Percentiles rank a stretch among this genome's conserved stretches.
Conservation (phyloP, 2,329 filamentous ascomycete genomes). For the Pyrenochaeta sp. region DNA sequence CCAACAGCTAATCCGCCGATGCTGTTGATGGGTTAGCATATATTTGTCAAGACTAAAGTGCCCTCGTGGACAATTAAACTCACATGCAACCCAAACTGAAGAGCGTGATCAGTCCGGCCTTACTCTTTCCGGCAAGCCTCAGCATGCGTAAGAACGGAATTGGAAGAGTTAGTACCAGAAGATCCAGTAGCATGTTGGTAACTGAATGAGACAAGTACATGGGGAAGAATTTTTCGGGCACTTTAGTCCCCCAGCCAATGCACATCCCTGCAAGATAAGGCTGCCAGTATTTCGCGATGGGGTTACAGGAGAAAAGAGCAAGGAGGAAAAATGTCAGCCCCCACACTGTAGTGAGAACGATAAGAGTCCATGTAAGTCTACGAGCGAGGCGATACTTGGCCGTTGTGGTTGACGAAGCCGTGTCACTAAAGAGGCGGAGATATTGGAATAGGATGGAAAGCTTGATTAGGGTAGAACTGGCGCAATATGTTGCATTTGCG, state of each 20-base stretch:
- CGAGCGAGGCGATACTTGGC: conserved; percentile 22
- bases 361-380: conserved; percentile 25
- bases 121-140: conserved; percentile 40
- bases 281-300: conserved; percentile 44
- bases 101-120: conserved; percentile 37
- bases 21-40: conserved; percentile 22
- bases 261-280: conserved; percentile 31
- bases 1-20: conserved; percentile 38
- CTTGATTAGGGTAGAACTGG: conserved; percentile 47
- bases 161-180: conserved; percentile 40
- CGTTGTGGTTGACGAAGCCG: conserved; percentile 15
- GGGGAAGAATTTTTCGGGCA: conserved; percentile 34
- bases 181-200: conserved; percentile 45
- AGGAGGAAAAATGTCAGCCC: conserved; percentile 41
- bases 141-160: conserved; percentile 43
- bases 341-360: conserved; percentile 37
- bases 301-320: conserved; percentile 41
- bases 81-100: conserved; percentile 46
- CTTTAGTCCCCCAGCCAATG: conserved; percentile 47
- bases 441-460: conserved; percentile 50
- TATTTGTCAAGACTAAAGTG: not conserved
- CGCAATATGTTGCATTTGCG: conserved; percentile 41
- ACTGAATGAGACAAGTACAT: conserved; percentile 40
- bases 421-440: conserved; percentile 43
- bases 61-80: conserved; percentile 18